Evolutionary conservation across 192 early-diverging fungal genomes (phyloP).

Genomic region (Spizellomyces sp.): DNA sequence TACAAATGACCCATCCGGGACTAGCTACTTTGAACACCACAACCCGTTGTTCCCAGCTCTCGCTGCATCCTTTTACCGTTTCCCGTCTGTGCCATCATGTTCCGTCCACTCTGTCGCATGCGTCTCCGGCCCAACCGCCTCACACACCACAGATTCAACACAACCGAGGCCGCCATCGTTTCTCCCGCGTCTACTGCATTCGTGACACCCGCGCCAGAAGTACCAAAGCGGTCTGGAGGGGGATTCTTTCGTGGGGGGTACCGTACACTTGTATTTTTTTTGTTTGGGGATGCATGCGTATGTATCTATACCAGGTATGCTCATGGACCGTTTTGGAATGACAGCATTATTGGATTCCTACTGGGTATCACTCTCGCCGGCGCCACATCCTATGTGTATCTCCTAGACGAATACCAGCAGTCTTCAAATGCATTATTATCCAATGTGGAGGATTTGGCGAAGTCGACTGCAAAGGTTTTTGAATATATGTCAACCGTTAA

Average conservation of each 20-base stretch:
- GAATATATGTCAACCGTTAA: too few species aligned
- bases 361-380: constrained; percentile 27
- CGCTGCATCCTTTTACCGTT: too few species aligned
- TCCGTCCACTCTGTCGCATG: too few species aligned
- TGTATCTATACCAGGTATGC: background rate
- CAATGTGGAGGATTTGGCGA: constrained; percentile 79
- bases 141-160: too few species aligned
- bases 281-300: background rate
- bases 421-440: constrained; percentile 69
- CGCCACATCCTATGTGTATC: constrained; percentile 72
- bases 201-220: background rate
- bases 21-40: too few species aligned
- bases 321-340: background rate
- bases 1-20: too few species aligned
- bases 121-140: too few species aligned
- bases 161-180: too few species aligned
- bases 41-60: too few species aligned
- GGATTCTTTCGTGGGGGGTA: constrained; percentile 25
- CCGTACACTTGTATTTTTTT: background rate
- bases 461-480: constrained; percentile 76
- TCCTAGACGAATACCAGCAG: constrained; percentile 84
- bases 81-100: too few species aligned
- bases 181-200: background rate
- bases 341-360: constrained; percentile 28
- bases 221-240: background rate